A percentile compares a stretch with the other conserved stretches of the same genome.
phyloP scores from a whole-genome alignment of 108 stramenopile species.

The Nitzschia sp. region DNA sequence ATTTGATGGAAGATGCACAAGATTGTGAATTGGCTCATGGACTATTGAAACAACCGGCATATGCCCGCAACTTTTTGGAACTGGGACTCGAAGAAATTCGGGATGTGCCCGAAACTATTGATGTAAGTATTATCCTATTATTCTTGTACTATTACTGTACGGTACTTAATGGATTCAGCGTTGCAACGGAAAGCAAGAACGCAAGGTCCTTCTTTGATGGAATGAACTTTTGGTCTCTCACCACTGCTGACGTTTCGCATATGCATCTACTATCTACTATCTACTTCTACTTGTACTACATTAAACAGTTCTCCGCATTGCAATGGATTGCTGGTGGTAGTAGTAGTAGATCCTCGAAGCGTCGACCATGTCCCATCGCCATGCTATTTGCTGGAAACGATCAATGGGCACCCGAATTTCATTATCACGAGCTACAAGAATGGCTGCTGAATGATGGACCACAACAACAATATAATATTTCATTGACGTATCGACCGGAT shows the following conservation, averaged over 20 bases:
- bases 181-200: too few species aligned
- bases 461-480: constrained; percentile 1
- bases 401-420: constrained; percentile 70
- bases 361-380: constrained; percentile 38
- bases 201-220: too few species aligned
- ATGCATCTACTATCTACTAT: too few species aligned
- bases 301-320: constrained; percentile 40
- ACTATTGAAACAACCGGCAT: constrained; percentile 42
- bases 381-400: constrained; percentile 67
- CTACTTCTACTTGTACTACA: background rate
- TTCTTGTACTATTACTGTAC: background rate
- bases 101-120: constrained; percentile 57
- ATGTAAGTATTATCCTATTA: constrained; percentile 40
- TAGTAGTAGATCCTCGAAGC: too few species aligned
- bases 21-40: constrained; percentile 52
- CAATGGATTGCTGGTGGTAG: constrained; percentile 38
- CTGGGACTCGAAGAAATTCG: constrained; percentile 79
- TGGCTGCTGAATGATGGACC: too few species aligned
- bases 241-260: too few species aligned
- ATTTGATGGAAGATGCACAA: constrained; percentile 39
- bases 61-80: constrained; percentile 63
- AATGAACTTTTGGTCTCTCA: too few species aligned
- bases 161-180: too few species aligned
- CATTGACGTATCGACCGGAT: background rate
- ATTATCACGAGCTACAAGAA: constrained; percentile 21